Evolutionary conservation across 2,329 filamentous ascomycete species (phyloP).

Genomic region (Fusarium vanettenii): DNA sequence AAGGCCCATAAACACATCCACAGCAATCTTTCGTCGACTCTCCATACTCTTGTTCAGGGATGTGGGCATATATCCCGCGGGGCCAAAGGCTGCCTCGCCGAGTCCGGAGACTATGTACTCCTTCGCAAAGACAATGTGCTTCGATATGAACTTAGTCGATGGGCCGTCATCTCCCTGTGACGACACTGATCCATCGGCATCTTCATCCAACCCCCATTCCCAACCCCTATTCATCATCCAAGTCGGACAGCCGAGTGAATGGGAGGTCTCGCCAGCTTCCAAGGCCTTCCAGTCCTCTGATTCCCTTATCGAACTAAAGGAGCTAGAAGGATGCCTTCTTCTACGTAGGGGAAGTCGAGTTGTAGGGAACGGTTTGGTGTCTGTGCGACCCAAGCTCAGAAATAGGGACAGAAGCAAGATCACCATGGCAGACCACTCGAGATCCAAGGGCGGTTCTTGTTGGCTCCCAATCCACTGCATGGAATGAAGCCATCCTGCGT

Average conservation of each 20-base stretch:
- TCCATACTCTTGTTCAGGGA: constrained; percentile 63
- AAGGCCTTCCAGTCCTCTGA: constrained; percentile 61
- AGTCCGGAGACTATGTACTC: constrained; percentile 71
- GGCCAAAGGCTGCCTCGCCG: constrained; percentile 66
- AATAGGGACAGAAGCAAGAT: constrained; percentile 74
- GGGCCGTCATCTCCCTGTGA: constrained; percentile 41
- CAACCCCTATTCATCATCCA: constrained; percentile 75
- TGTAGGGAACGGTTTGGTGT: constrained; percentile 39
- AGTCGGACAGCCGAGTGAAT: constrained; percentile 60
- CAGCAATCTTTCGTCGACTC: constrained; percentile 68
- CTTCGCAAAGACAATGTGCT: constrained; percentile 69
- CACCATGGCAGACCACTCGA: constrained; percentile 77
- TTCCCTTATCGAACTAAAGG: constrained; percentile 50
- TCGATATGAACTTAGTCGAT: constrained; percentile 57
- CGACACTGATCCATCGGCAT: constrained; percentile 48
- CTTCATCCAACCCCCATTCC: constrained; percentile 76
- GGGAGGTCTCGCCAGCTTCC: constrained; percentile 58
- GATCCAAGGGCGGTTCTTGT: constrained; percentile 58
- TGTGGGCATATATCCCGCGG: constrained; percentile 74
- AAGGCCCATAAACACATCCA: constrained; percentile 78
- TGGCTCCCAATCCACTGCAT: constrained; percentile 74
- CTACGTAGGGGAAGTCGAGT: constrained; percentile 46
- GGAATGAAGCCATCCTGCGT: constrained; percentile 79
- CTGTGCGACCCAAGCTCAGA: constrained; percentile 65
- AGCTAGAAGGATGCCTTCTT: constrained; percentile 49